Conservation (phyloP, 2,329 filamentous ascomycete genomes). For the Escovopsis sp. region DNA sequence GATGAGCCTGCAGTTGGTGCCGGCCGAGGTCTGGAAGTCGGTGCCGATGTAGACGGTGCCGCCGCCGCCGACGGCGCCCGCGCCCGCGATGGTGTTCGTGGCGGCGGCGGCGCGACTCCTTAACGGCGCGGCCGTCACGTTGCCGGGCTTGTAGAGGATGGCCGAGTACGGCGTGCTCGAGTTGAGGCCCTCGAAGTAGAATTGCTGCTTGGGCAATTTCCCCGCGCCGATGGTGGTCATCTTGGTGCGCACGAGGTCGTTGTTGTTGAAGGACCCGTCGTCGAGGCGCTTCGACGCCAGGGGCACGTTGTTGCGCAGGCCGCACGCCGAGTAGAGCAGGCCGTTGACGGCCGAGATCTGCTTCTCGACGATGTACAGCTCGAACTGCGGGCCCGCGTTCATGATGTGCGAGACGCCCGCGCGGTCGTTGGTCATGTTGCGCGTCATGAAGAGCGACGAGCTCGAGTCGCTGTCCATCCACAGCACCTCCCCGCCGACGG, state of each 20-base stretch:
- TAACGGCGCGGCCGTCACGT: conserved; percentile 19
- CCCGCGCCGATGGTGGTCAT: conserved; percentile 56
- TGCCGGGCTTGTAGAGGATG: conserved; percentile 50
- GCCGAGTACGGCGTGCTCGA: conserved; percentile 55
- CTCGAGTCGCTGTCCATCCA: conserved; percentile 75
- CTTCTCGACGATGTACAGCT: conserved; percentile 57
- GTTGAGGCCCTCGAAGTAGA: conserved; percentile 66
- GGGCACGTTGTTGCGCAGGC: conserved; percentile 50
- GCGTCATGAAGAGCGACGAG: conserved; percentile 64
- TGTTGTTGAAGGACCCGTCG: conserved; percentile 30
- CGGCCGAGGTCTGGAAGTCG: conserved; percentile 63
- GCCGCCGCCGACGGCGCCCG: conserved; percentile 46
- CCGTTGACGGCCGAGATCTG: conserved; percentile 48
- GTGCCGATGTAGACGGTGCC: conserved; percentile 58
- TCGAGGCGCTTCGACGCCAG: conserved; percentile 37
- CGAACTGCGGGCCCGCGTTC: conserved; percentile 44
- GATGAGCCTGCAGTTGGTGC: conserved; percentile 71
- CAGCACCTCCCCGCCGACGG: conserved; percentile 38
- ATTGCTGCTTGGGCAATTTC: conserved; percentile 67
- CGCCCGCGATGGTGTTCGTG: neutral
- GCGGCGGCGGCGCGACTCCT: neutral
- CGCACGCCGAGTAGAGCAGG: conserved; percentile 68
- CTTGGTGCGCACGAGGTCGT: conserved; percentile 35
- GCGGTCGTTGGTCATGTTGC: conserved; percentile 49
- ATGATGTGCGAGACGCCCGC: conserved; percentile 39